Percentiles rank a stretch among this genome's conserved stretches.
These are phyloP conservation scores for Epichloe hybrida DNA, from an alignment of 2,329 filamentous ascomycete genomes.

Conservation along the genomic window DNA sequence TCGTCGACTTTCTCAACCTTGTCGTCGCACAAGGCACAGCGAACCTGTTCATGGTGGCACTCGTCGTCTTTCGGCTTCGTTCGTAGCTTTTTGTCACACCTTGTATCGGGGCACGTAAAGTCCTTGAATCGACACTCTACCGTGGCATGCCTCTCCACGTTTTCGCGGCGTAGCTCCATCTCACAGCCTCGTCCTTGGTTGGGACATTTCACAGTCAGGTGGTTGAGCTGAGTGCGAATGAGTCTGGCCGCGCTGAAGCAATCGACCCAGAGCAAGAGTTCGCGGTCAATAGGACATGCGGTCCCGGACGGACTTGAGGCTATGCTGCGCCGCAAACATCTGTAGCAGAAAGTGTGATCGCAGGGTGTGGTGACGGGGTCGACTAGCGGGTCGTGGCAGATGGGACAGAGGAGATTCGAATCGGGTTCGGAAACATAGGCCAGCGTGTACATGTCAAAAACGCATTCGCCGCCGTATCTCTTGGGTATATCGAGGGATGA, in stretches of 20 bases:
- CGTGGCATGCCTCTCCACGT: slow-evolving; percentile 41
- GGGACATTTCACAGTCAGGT: slow-evolving; percentile 44
- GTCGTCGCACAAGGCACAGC: slow-evolving; percentile 41
- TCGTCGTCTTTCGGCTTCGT: slow-evolving; percentile 35
- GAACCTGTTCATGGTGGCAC: slow-evolving; percentile 39
- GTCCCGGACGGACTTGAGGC: slow-evolving; percentile 25
- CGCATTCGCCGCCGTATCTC: slow-evolving; percentile 22
- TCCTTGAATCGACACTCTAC: slow-evolving; percentile 42
- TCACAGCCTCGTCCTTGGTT: slow-evolving; percentile 37
- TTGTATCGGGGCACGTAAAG: slow-evolving; percentile 40
- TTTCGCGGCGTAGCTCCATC: slow-evolving; percentile 35
- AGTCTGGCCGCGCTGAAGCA: slow-evolving; percentile 31
- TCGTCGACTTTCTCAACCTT: slow-evolving; percentile 31
- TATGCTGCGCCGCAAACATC: slow-evolving; percentile 35
- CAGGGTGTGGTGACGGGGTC: slow-evolving; percentile 48
- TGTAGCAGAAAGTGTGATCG: slow-evolving; percentile 51
- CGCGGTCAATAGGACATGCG: slow-evolving; percentile 46
- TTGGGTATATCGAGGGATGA: slow-evolving; percentile 26
- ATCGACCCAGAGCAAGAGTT: slow-evolving; percentile 24
- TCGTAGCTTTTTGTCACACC: slow-evolving; percentile 37
- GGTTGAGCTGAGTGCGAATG: slow-evolving; percentile 47
- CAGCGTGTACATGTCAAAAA: slow-evolving; percentile 33
- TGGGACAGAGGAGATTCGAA: slow-evolving; percentile 36
- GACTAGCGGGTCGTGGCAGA: slow-evolving; percentile 48
- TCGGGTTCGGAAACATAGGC: slow-evolving; percentile 31